phyloP scores from a whole-genome alignment of 2,329 filamentous ascomycete species.

The Xylaria sp. region DNA sequence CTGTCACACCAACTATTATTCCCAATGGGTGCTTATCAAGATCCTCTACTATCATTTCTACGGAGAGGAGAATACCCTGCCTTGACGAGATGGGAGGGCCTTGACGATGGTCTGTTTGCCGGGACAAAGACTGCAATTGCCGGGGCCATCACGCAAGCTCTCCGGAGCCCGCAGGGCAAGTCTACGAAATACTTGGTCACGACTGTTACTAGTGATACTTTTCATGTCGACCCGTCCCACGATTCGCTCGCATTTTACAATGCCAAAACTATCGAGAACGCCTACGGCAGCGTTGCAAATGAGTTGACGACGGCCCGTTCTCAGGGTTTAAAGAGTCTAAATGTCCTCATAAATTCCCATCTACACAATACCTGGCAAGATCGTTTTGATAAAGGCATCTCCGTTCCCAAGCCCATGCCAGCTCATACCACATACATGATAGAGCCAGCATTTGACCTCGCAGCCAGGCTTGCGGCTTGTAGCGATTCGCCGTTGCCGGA shows the following conservation, averaged over 20 bases:
- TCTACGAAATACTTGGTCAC: constrained; percentile 65
- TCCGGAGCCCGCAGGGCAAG: constrained; percentile 58
- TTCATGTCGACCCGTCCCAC: constrained; percentile 67
- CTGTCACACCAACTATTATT: constrained; percentile 78
- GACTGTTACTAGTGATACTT: constrained; percentile 59
- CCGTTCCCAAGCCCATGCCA: constrained; percentile 78
- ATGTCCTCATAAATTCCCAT: constrained; percentile 79
- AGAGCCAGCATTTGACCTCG: constrained; percentile 70
- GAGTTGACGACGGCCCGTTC: constrained; percentile 59
- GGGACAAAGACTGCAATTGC: constrained; percentile 68
- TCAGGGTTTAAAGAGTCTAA: constrained; percentile 66
- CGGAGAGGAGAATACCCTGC: constrained; percentile 74
- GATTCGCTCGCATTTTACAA: constrained; percentile 79
- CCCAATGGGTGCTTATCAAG: constrained; percentile 79
- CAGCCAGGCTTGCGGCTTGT: constrained; percentile 75
- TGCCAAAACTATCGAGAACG: constrained; percentile 59
- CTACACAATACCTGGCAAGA: constrained; percentile 86
- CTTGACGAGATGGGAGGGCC: constrained; percentile 72
- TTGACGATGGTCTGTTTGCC: constrained; percentile 73
- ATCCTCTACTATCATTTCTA: constrained; percentile 71
- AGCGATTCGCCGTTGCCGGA: constrained; percentile 70
- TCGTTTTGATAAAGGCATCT: constrained; percentile 74
- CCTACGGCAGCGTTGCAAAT: constrained; percentile 70
- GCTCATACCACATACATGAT: constrained; percentile 75
- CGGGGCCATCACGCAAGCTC: constrained; percentile 61